Percentiles rank a stretch among this genome's conserved stretches.
These are phyloP conservation scores for Coemansia sp. DNA, from an alignment of 192 early-diverging fungal genomes.

Conservation along the genomic window DNA sequence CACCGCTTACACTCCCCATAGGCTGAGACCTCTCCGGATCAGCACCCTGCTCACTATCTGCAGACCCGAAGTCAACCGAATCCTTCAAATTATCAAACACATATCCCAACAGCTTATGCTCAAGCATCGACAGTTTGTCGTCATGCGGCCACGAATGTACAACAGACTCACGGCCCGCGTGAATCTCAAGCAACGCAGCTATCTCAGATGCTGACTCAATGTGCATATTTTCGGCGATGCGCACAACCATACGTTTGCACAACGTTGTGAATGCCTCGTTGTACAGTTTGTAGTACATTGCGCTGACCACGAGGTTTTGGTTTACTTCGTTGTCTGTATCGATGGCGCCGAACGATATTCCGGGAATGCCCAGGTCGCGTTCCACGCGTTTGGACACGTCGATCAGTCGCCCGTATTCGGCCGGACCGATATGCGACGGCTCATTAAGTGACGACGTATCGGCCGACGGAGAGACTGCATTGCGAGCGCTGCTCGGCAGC, in stretches of 20 bases:
- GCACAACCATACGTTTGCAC: slow-evolving; percentile 40
- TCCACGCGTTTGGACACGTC: slow-evolving; percentile 33
- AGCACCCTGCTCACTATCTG: too few species aligned
- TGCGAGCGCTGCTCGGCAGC: not conserved
- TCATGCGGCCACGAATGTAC: slow-evolving; percentile 17
- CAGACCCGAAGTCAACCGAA: not conserved
- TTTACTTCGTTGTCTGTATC: slow-evolving; percentile 26
- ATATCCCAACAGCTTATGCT: slow-evolving; percentile 35
- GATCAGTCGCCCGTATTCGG: slow-evolving; percentile 33
- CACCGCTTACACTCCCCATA: too few species aligned
- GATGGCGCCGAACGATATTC: slow-evolving; percentile 17
- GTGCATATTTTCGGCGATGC: slow-evolving; percentile 17
- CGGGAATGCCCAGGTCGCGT: slow-evolving; percentile 40
- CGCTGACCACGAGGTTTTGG: slow-evolving; percentile 44
- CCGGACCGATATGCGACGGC: slow-evolving; percentile 26
- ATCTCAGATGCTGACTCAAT: slow-evolving; percentile 18
- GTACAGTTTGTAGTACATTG: slow-evolving; percentile 51
- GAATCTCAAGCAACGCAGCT: slow-evolving; percentile 20
- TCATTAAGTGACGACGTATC: not conserved
- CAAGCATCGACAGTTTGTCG: slow-evolving; percentile 31
- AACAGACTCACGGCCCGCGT: not conserved
- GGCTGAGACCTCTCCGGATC: too few species aligned
- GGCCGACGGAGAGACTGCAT: not conserved
- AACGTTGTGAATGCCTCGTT: slow-evolving; percentile 39
- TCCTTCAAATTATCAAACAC: slow-evolving; percentile 22